phyloP scores from a whole-genome alignment of 1,284 basidiomycete species.

The Crucibulum cyathiforme region DNA sequence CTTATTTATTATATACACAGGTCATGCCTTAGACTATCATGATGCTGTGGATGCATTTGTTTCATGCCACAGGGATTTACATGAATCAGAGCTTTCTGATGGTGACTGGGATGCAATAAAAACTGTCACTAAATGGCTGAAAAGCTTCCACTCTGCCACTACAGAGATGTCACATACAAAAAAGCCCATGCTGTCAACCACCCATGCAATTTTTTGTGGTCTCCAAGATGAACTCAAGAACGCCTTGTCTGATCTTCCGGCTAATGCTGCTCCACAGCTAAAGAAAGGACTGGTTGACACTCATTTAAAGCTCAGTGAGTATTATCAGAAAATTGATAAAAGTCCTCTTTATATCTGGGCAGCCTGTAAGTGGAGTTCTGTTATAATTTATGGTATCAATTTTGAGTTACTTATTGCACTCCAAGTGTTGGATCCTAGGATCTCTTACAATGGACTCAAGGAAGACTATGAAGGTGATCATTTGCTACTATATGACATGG shows the following conservation, averaged over 20 bases:
- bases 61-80: conserved; percentile 14
- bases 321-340: conserved; percentile 18
- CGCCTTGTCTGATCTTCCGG: conserved; percentile 4
- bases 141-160: conserved; percentile 17
- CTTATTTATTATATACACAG: conserved; percentile 5
- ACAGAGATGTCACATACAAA: conserved; percentile 26
- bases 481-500: not conserved
- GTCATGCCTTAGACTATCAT: conserved; percentile 14
- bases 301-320: conserved; percentile 20
- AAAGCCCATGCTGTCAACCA: conserved; percentile 19
- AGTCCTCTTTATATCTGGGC: conserved; percentile 20
- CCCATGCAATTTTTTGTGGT: conserved; percentile 14
- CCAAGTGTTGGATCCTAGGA: not conserved
- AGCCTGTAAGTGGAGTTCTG: conserved; percentile 5
- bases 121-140: conserved; percentile 19
- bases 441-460: not conserved
- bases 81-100: conserved; percentile 10
- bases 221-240: conserved; percentile 11
- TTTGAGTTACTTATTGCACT: too few species aligned
- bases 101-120: conserved; percentile 18
- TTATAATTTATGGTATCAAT: too few species aligned
- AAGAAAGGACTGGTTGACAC: conserved; percentile 12
- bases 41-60: conserved; percentile 14
- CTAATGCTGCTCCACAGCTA: not conserved
- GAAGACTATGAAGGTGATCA: not conserved